Conservation (phyloP, 306 rosid species). For the Carpinus viminea region DNA sequence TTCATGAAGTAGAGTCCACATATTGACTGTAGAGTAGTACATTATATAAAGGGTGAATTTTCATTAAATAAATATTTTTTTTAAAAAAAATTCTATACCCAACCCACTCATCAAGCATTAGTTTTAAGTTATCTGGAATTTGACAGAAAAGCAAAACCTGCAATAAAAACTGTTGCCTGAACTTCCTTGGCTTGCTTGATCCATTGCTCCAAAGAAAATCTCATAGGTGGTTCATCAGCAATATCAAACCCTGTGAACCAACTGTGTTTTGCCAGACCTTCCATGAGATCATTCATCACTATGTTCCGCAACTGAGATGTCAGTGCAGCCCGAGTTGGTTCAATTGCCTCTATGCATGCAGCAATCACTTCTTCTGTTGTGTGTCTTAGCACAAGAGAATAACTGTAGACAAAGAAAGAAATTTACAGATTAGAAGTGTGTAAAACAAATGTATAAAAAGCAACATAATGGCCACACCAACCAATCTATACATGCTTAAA, state of each 20-base stretch:
- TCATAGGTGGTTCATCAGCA: conserved; percentile 56
- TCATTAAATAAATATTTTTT: not conserved
- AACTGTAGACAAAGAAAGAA: conserved; percentile 48
- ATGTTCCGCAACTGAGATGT: conserved; percentile 69
- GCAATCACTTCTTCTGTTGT: conserved; percentile 97
- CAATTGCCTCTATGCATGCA: conserved; percentile 83
- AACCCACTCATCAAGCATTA: not conserved
- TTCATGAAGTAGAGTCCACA: conserved; percentile 7
- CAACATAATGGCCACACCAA: not conserved
- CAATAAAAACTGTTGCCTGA: conserved; percentile 80
- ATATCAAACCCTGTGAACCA: conserved; percentile 92
- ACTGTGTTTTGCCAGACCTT: conserved; percentile 63
- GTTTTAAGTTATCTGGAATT: not conserved
- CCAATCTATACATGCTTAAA: not conserved
- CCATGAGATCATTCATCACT: conserved; percentile 69
- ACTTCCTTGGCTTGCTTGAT: conserved; percentile 75
- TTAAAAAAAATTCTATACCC: not conserved
- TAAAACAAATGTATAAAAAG: conserved; percentile 11
- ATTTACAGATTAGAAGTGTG: conserved; percentile 12
- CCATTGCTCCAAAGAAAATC: conserved; percentile 71
- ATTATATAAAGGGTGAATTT: conserved; percentile 9
- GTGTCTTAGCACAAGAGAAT: conserved; percentile 92
- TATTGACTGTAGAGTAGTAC: conserved; percentile 1
- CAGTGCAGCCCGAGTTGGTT: conserved; percentile 74
- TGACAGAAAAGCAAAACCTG: conserved; percentile 50